Conservation (phyloP, 768 basidiomycete species). For the Floccularia luteovirens region DNA sequence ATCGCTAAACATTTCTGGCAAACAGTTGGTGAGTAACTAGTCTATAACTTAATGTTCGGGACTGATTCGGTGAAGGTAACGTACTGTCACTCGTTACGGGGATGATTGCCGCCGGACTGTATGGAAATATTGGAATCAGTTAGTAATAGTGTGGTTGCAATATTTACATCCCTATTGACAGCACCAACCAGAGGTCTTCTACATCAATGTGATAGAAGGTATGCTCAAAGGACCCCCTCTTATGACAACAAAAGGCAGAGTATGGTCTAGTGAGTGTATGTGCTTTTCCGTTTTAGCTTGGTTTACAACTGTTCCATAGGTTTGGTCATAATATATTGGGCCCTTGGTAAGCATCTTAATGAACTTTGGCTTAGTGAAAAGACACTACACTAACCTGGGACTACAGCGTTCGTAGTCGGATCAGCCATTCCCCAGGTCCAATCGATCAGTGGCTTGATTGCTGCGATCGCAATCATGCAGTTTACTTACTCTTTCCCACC, state of each 20-base stretch:
- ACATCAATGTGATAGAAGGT: constrained; percentile 44
- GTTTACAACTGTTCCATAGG: constrained; percentile 12
- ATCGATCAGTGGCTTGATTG: constrained; percentile 45
- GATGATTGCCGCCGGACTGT: constrained; percentile 55
- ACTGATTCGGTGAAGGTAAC: constrained; percentile 33
- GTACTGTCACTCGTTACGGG: constrained; percentile 40
- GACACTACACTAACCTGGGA: not conserved
- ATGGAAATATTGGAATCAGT: constrained; percentile 59
- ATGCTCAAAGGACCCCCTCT: constrained; percentile 43
- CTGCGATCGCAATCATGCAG: constrained; percentile 55
- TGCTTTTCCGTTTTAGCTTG: not conserved
- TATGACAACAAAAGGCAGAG: constrained; percentile 30
- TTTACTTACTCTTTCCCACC: constrained; percentile 52
- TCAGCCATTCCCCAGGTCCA: constrained; percentile 56
- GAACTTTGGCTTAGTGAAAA: not conserved
- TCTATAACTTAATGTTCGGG: too few species aligned
- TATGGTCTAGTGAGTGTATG: constrained; percentile 32
- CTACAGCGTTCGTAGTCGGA: constrained; percentile 43
- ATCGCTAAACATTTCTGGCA: constrained; percentile 39
- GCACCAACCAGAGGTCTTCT: constrained; percentile 36
- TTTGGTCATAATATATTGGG: constrained; percentile 30
- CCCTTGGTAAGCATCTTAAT: constrained; percentile 23
- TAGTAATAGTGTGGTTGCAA: constrained; percentile 4
- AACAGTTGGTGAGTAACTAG: constrained; percentile 28
- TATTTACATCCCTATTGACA: not conserved